Percentiles rank a stretch among this genome's conserved stretches.
Conservation (phyloP, 83 land plant species). For the Thuja plicata region DNA sequence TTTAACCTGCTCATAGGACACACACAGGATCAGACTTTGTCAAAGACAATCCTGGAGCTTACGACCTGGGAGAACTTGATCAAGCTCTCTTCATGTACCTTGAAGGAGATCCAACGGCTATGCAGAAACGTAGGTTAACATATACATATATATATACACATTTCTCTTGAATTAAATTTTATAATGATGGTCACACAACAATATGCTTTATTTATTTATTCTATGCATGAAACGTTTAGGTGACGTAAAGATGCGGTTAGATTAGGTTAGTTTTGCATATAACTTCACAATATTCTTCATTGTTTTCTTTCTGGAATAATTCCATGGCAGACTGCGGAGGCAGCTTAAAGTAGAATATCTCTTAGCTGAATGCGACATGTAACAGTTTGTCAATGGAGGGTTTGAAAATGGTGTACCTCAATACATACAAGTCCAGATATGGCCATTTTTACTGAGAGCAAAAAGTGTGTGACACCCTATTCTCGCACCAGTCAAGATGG, state of each 20-base stretch:
- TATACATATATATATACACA: not conserved
- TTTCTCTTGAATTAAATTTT: not conserved
- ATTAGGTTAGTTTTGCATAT: not conserved
- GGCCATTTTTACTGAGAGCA: not conserved
- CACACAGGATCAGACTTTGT: not conserved
- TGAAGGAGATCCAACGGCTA: not conserved
- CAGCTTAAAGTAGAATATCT: not conserved
- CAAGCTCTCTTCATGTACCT: slow-evolving; percentile 6
- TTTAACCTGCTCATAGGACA: not conserved
- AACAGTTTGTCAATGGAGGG: not conserved
- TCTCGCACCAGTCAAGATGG: not conserved
- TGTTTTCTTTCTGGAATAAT: not conserved
- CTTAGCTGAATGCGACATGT: slow-evolving; percentile 4
- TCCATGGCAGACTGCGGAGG: not conserved
- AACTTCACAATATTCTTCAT: not conserved
- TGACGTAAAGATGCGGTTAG: not conserved
- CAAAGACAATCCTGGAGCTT: slow-evolving; percentile 9
- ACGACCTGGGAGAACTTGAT: slow-evolving; percentile 10
- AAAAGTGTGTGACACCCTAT: not conserved
- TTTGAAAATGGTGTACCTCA: no score
- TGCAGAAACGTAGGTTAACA: slow-evolving; percentile 2
- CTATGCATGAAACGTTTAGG: not conserved
- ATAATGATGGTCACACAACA: not conserved
- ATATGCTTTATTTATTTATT: not conserved
- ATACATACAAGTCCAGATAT: not conserved